phyloP scores from a whole-genome alignment of 2,329 filamentous ascomycete genomes.

The Teratosphaeria epicoccoides region DNA sequence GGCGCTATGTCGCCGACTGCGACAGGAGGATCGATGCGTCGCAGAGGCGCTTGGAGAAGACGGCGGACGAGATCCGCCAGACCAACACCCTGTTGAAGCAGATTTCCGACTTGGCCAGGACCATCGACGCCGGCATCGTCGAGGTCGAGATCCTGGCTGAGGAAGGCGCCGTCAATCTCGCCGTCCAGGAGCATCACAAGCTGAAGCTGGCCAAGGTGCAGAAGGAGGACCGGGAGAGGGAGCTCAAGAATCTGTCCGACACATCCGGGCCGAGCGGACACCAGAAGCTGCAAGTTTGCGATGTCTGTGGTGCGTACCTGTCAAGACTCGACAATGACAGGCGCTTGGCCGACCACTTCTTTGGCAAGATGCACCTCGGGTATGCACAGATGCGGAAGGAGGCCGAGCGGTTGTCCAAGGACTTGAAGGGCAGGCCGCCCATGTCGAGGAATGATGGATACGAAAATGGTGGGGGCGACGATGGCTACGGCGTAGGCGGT shows the following conservation, averaged over 20 bases:
- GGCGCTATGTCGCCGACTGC: conserved; percentile 94
- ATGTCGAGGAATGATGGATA: conserved; percentile 43
- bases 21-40: conserved; percentile 86
- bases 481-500: conserved; percentile 34
- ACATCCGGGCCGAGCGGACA: conserved; percentile 88
- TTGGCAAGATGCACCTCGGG: conserved; percentile 97
- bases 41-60: conserved; percentile 88
- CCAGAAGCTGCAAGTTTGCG: conserved; percentile 96
- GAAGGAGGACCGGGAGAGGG: conserved; percentile 74
- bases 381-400: conserved; percentile 98
- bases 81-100: conserved; percentile 81
- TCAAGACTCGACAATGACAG: conserved; percentile 89
- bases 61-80: conserved; percentile 87
- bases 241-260: conserved; percentile 82
- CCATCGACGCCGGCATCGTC: conserved; percentile 69
- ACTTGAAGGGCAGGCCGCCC: conserved; percentile 63
- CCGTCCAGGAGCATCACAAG: conserved; percentile 79
- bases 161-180: conserved; percentile 66
- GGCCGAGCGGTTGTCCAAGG: conserved; percentile 73
- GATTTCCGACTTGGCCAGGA: conserved; percentile 69
- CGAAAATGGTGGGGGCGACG: conserved; percentile 31
- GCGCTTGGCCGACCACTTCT: conserved; percentile 90
- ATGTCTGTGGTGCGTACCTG: conserved; percentile 93
- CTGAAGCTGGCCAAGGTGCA: conserved; percentile 68
- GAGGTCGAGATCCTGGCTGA: conserved; percentile 82